Evolutionary conservation across 116 monocot genomes (phyloP), one percentile per base, ranked within the genome.

Genomic region (Posidonia oceanica): DNA sequence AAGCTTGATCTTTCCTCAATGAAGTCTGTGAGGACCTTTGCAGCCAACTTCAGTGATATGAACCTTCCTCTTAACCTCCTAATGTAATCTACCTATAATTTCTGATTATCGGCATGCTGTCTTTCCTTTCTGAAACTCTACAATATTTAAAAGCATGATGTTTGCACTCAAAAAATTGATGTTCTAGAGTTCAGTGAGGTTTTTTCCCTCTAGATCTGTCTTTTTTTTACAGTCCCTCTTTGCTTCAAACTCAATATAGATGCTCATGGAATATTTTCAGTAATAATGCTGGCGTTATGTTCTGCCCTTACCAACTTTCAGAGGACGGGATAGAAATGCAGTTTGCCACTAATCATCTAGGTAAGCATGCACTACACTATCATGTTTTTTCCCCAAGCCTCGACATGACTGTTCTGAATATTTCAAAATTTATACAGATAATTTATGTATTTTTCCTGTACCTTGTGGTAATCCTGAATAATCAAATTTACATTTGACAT

Each of bases 271-370:
- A 0, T 23, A 57, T 15, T 18, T 48, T 14, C 78, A 97, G 97
- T 81, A 97, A 97, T 74, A 97, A 97, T 75, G 97, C 97, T 1
- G 97, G 97, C 15, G 83, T 97, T 42, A 97, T 97, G 97, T 87
- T 89, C 77, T 92, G 92, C 51, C 97, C 97, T 23, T 86, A 72
- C 69, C 83, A 85, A 66, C 92, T 97, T 42, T 89, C 97, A 58
- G 80, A 83, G 66, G 92, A 97, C 77, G 92, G 92, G 29, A 73
- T 97, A 17, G 97, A 97, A 59, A 77, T 89, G 89, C 97, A 97
- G 22, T 97, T 97, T 64, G 97, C 89, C 40, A 97, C 97, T 14
- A 97, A 97, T 78, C 92, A 97, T 79, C 87, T 97, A 36, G 97
- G 96, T 96, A 71, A 23, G 71, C 38, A 52, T 29, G 29, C 48